Evolutionary conservation across 2,329 filamentous ascomycete genomes (phyloP), one percentile per base, ranked within the genome.

Genomic region (Ascochyta lentis): DNA sequence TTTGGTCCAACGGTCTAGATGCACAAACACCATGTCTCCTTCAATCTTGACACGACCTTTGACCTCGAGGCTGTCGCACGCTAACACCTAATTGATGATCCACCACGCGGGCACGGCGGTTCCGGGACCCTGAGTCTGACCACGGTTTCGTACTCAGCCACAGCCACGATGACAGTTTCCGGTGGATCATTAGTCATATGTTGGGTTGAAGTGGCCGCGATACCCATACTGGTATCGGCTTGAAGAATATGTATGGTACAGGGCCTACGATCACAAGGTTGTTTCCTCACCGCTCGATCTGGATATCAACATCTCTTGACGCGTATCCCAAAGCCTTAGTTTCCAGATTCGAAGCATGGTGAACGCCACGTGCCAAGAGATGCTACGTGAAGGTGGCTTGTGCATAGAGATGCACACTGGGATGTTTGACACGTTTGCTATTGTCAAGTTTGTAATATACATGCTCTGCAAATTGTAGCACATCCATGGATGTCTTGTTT

Each of bases 1-100:
- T n/a, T 26, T 19, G 38, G 23, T 27, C 15, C n/a, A 19, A 22
- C 2, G 47, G 42, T 29, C 53, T 56, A 56, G 53, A 56, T 46
- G 33, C 42, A 15, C 37, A 37, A 41, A 37, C 52, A 38, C 4
- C 13, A 29, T 4, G 10, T 46, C 41, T 34, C 24, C 12, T 19
- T 19, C 19, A 19, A 19, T 19, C 19, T 15, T 40, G 41, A 41
- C 34, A 38, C 35, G 33, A 42, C 12, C 29, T 42, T 42, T 4
- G 24, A 37, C 27, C n/a, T 9, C 16, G 31, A 35, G 31, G 34
- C 34, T 19, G 41, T 38, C 37, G 16, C 47, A 33, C 39, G 38
- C 33, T 40, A 22, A 15, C 8, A 19, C 19, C 19, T 19, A n/a
- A 27, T 19, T 19, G 8, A 15, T 15, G 3, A 22, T 35, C 39